Base-by-base conservation (phyloP, 2,329 filamentous ascomycete species). In the Aspergillus bombycis region DNA sequence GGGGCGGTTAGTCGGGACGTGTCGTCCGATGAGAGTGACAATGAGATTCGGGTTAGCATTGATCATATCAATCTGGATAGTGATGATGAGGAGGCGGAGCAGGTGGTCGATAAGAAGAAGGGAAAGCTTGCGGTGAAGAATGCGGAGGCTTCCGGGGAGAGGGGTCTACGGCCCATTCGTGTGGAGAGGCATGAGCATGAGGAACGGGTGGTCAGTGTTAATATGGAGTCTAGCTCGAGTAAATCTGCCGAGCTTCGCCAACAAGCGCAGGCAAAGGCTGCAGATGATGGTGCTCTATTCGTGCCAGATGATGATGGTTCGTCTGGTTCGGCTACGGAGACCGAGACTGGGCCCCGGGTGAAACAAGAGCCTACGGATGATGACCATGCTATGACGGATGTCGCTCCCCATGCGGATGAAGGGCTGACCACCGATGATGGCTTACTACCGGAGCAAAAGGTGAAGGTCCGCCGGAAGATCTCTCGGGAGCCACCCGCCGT, bases 31-130 rank as follows among this genome's bases (percentile, higher is more conserved):
- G 85, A 84, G 56, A 75, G 75, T 34, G 78, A 81, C 48, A 74
- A 78, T 28, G 81, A 77, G 28, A 78, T 80, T 46, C 79, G 83
- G 58, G 77, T 83, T 59, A 83, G 86, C 65, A 85, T 89, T 61
- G 86, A 89, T 66, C 74, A 81, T n/a, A 84, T 88, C 65, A 83
- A 83, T 65, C 71, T 88, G 14, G 81, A 85, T 14, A 85, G 83
- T 56, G 83, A 87, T 61, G 84, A 85, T 34, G 81, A 83, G 53
- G 74, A 77, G n/a, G 75, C 79, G 4, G 72, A 69, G 38, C 60
- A 60, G 38, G 65, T 60, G 36, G 66, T 66, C 23, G 67, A 64
- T 21, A 69, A 61, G 57, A 68, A 65, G 68, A 78, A 79, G 66
- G 77, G 77, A 16, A 79, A 79, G 65, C 66, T 68, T 57, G 69